Evolutionary conservation across 805 yeast species (phyloP).

Genomic region (Saturnispora hagleri): DNA sequence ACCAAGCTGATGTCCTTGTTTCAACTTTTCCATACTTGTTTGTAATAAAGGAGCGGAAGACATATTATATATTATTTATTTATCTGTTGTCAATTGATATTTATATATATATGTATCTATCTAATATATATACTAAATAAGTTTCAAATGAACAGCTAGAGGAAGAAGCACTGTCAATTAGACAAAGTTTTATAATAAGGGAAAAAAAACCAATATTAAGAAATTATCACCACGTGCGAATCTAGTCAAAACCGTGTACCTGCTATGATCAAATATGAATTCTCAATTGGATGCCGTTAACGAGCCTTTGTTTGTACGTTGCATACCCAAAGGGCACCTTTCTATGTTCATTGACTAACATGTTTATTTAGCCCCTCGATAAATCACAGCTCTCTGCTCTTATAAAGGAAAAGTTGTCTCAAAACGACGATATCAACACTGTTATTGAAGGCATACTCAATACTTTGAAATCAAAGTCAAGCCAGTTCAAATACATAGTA

Average conservation of each 20-base stretch:
- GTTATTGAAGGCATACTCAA: constrained; percentile 28
- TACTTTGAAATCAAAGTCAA: constrained; percentile 34
- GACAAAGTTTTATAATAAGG: not conserved
- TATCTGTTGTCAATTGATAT: not conserved
- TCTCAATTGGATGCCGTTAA: constrained; percentile 1
- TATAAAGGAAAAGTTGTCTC: constrained; percentile 2
- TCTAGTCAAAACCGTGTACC: not conserved
- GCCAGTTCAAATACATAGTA: constrained; percentile 48
- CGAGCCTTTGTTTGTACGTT: not conserved
- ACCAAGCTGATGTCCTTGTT: not conserved
- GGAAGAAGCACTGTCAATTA: not conserved
- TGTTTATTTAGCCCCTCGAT: not conserved
- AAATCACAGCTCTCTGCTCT: not conserved
- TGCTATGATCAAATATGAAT: not conserved
- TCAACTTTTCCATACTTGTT: constrained; percentile 37
- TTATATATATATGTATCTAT: too few relatives aligned
- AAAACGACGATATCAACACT: constrained; percentile 11
- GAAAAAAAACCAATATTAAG: not conserved
- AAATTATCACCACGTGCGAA: constrained; percentile 3
- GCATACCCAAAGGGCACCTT: not conserved
- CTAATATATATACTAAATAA: not conserved
- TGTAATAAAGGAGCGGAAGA: constrained; percentile 67
- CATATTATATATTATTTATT: constrained; percentile 28
- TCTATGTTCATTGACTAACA: not conserved
- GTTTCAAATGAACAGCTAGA: not conserved